Percentiles rank a stretch among this genome's conserved stretches.
Conservation (phyloP, 78 protist genomes). For the Chrysochromulina parva region DNA sequence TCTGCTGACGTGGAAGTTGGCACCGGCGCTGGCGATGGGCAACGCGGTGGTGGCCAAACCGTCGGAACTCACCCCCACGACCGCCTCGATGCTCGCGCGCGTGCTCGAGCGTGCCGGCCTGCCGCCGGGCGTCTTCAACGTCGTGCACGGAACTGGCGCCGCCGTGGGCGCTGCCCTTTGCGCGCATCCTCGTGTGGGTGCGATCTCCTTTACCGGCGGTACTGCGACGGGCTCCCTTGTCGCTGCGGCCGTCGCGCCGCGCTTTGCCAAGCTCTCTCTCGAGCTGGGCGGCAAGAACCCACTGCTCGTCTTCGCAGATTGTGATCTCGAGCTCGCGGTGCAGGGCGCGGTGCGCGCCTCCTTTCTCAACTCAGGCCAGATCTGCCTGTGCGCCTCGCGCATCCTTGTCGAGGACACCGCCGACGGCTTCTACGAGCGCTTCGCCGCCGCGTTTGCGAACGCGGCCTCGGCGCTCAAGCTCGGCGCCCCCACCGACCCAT, state of each 20-base stretch:
- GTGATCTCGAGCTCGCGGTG: background rate
- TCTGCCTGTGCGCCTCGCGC: no score
- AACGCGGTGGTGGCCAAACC: background rate
- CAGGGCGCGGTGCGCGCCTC: background rate
- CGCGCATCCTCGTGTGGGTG: conserved; percentile 64
- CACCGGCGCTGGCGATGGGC: conserved; percentile 84
- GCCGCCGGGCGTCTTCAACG: conserved; percentile 58
- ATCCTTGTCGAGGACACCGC: no score
- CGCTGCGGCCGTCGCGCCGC: conserved; percentile 57
- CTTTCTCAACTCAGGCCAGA: background rate
- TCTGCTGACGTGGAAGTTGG: conserved; percentile 86
- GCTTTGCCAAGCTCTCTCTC: conserved; percentile 72
- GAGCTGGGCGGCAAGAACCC: conserved; percentile 94
- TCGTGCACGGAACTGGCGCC: conserved; percentile 69
- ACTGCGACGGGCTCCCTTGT: conserved; percentile 66
- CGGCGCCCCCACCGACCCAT: no score
- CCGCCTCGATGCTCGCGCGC: background rate
- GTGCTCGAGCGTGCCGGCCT: conserved; percentile 62
- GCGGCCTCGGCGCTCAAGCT: no score
- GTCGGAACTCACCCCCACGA: background rate
- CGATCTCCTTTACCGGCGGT: conserved; percentile 88
- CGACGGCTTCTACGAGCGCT: no score
- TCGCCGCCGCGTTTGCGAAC: no score
- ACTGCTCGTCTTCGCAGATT: conserved; percentile 31
- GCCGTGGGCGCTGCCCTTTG: conserved; percentile 49